These are phyloP conservation scores for Cyberlindnera petersonii DNA, from an alignment of 805 yeast genomes.

Conservation along the genomic window DNA sequence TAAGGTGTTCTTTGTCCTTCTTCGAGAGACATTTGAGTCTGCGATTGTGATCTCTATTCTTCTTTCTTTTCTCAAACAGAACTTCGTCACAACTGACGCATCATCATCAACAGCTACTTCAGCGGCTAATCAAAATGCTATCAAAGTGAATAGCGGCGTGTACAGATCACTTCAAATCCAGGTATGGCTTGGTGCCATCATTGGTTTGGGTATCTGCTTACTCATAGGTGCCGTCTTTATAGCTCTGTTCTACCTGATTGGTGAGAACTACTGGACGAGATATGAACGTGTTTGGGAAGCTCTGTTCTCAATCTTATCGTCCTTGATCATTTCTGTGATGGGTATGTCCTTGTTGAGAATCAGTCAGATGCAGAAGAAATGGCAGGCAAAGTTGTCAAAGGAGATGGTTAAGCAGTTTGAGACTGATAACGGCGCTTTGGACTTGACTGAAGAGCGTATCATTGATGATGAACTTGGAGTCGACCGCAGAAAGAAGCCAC, in stretches of 20 bases:
- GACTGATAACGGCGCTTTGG: constrained; percentile 14
- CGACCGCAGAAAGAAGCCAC: constrained; percentile 1
- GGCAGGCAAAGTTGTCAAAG: constrained; percentile 66
- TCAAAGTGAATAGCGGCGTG: constrained; percentile 29
- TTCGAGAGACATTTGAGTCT: constrained; percentile 93
- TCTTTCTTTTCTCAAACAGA: constrained; percentile 86
- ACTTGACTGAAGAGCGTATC: constrained; percentile 18
- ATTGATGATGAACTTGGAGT: constrained; percentile 17
- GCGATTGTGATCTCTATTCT: constrained; percentile 87
- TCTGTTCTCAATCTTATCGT: constrained; percentile 70
- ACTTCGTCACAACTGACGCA: constrained; percentile 48
- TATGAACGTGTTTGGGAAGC: constrained; percentile 94
- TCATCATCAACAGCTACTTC: neutral
- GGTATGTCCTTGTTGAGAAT: constrained; percentile 79
- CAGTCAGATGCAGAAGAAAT: constrained; percentile 78
- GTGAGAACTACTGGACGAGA: constrained; percentile 80
- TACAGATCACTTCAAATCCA: constrained; percentile 55
- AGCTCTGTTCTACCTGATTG: constrained; percentile 69
- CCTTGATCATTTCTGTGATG: constrained; percentile 79
- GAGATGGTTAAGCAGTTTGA: constrained; percentile 44
- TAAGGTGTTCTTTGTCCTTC: constrained; percentile 76
- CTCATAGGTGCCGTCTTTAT: constrained; percentile 72
- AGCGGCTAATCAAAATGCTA: constrained; percentile 8
- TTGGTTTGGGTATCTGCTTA: constrained; percentile 68
- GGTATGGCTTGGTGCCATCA: constrained; percentile 78